Conservation (phyloP, 2,329 filamentous ascomycete genomes). For the Sordariomycetes sp. region DNA sequence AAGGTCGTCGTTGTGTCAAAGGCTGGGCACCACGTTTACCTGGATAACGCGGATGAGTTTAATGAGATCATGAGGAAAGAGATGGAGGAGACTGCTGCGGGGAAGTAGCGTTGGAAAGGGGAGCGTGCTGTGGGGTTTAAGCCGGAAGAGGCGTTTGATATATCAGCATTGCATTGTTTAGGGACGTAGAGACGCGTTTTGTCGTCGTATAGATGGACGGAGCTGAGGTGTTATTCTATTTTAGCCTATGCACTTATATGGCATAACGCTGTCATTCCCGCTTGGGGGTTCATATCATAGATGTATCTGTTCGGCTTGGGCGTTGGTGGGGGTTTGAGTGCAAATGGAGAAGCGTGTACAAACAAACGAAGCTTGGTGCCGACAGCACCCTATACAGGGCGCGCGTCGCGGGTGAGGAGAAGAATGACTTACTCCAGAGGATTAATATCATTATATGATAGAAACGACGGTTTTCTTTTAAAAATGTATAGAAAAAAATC, state of each 20-base stretch:
- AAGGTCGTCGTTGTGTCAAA: constrained; percentile 66
- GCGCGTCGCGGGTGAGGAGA: no score
- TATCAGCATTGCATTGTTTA: background rate
- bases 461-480: no score
- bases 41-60: constrained; percentile 46
- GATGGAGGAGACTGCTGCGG: constrained; percentile 32
- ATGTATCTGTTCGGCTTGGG: no score
- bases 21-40: constrained; percentile 45
- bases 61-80: constrained; percentile 39
- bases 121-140: background rate
- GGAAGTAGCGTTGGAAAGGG: constrained; percentile 9
- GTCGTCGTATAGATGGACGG: background rate
- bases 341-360: no score
- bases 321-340: no score
- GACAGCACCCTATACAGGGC: no score
- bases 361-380: no score
- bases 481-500: background rate
- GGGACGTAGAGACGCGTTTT: background rate
- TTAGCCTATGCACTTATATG: background rate
- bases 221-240: background rate
- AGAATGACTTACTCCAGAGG: no score
- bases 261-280: background rate
- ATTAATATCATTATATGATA: no score
- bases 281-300: no score
- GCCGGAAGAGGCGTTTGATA: background rate